Conservation (phyloP, 202 grass and related monocot species). For the Schoenoplectus triqueter region DNA sequence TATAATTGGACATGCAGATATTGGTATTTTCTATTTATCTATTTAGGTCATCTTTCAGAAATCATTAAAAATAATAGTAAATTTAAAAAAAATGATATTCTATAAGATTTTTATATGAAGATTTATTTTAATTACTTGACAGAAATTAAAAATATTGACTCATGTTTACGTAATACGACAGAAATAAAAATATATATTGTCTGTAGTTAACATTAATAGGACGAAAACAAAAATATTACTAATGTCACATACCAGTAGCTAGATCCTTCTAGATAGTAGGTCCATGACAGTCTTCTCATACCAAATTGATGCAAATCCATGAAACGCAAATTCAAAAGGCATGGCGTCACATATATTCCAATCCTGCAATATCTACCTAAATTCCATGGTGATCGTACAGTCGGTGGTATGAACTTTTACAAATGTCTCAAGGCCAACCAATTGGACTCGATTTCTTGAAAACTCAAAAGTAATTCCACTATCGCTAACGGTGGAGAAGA, state of each 20-base stretch:
- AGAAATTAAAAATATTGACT: too few relatives aligned
- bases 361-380: neutral
- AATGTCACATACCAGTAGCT: neutral
- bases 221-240: too few relatives aligned
- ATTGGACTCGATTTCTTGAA: neutral
- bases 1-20: too few relatives aligned
- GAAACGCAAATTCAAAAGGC: neutral
- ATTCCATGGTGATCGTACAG: neutral
- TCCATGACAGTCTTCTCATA: neutral
- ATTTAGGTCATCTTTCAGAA: too few relatives aligned
- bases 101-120: too few relatives aligned
- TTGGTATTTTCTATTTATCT: too few relatives aligned
- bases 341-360: neutral
- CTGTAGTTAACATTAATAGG: too few relatives aligned
- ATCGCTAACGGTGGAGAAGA: neutral
- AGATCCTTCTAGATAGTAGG: neutral
- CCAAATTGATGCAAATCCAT: neutral
- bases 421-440: neutral
- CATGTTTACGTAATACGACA: too few relatives aligned
- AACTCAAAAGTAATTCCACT: constrained; percentile 19
- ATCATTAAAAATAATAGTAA: too few relatives aligned
- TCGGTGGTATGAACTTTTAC: neutral
- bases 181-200: too few relatives aligned
- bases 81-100: too few relatives aligned
- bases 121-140: too few relatives aligned